A percentile compares a stretch with the other conserved stretches of the same genome.
phyloP scores from a whole-genome alignment of 2,329 filamentous ascomycete species.

The Amylocarpus encephaloides region DNA sequence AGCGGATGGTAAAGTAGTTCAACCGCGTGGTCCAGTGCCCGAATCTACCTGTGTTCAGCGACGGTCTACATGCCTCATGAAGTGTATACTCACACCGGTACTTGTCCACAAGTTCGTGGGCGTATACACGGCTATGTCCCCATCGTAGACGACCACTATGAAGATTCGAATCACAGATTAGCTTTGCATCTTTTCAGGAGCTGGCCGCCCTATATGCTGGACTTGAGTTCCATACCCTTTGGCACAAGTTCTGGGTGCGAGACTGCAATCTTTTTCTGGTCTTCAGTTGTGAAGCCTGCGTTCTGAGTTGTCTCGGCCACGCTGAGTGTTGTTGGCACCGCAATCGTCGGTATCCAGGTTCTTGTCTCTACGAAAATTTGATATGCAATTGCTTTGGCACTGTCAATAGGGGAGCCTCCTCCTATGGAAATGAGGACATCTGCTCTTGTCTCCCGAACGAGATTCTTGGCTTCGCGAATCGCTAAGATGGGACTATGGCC shows the following conservation, averaged over 20 bases:
- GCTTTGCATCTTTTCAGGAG: neutral
- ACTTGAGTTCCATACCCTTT: conserved; percentile 17
- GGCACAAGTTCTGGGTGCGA: conserved; percentile 37
- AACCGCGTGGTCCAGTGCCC: conserved; percentile 50
- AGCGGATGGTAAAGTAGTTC: conserved; percentile 48
- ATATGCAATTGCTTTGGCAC: conserved; percentile 41
- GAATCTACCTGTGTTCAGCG: conserved; percentile 28
- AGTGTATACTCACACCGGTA: conserved; percentile 34
- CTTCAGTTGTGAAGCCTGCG: conserved; percentile 44
- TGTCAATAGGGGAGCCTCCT: conserved; percentile 49
- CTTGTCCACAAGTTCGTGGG: conserved; percentile 43
- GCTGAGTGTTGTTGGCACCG: conserved; percentile 43
- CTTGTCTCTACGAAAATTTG: conserved; percentile 36
- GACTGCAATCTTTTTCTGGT: conserved; percentile 45
- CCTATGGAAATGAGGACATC: conserved; percentile 51
- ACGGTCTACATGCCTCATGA: neutral
- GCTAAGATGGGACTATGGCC: conserved; percentile 39
- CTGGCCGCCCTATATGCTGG: neutral
- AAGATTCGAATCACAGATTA: neutral
- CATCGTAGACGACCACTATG: conserved; percentile 47
- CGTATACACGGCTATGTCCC: conserved; percentile 44
- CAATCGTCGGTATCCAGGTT: conserved; percentile 39
- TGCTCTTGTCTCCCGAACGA: conserved; percentile 40
- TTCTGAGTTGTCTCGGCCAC: conserved; percentile 49
- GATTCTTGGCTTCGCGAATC: conserved; percentile 44